Evolutionary conservation across 495 filamentous ascomycete genomes (phyloP), one percentile per base, ranked within the genome.

Genomic region (Penicillium macrosclerotiorum): DNA sequence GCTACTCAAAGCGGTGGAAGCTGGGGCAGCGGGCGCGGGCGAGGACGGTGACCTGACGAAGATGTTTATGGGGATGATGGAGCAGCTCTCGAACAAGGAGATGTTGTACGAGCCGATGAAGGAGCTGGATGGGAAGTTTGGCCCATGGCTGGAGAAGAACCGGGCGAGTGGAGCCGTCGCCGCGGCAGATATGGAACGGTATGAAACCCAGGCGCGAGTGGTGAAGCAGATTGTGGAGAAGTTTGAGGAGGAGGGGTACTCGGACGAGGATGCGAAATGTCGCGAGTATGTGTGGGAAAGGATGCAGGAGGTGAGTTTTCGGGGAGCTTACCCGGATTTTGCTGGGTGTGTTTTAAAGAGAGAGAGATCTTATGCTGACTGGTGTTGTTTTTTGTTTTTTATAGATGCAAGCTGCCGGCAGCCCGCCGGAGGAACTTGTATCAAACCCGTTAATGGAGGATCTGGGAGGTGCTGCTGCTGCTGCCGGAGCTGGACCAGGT

Each of bases 91-190:
- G 2, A 94, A 93, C 60, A 97, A 95, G 73, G 93, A 98, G 59
- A 95, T 98, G 46, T 71, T 98, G 32, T 96, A 98, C 57, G 91
- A 96, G 69, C 93, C 93, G 12, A 96, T 98, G 92, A 95, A 93
- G 72, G 94, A 98, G 68, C 67, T 97, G 49, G 73, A 92, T 59
- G 83, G 85, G 18, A 96, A 96, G 66, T 98, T 92, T 59, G 90
- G 88, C 0, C 79, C 63, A 3, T 98, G 93, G 93, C 72, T 98
- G 60, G 78, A 76, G 51, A 85, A 88, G 68, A 91, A 96, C 59
- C 76, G 73, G 50, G 76, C 59, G 5, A 83, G 72, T 42, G 72
- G 77, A 0, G 84, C 75, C 42, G 67, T 83, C 3, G 43, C 75
- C 1, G 67, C 71, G 25, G 89, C 87, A 36, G 92, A 96, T 57